phyloP scores from a whole-genome alignment of 805 yeast species.

The Peterozyma toletana region DNA sequence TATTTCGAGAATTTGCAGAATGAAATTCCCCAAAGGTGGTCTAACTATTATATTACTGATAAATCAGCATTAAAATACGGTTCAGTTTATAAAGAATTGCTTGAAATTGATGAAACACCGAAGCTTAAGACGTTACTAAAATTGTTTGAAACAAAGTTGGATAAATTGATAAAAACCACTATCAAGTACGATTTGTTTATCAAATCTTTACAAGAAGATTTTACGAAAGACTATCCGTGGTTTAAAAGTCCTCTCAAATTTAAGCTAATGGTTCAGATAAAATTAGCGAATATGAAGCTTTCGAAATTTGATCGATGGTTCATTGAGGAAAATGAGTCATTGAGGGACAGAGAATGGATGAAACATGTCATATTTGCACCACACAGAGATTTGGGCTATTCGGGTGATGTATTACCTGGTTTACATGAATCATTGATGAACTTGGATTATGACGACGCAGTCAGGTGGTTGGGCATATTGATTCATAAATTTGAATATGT shows the following conservation, averaged over 20 bases:
- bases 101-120: constrained; percentile 9
- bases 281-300: constrained; percentile 44
- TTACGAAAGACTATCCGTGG: constrained; percentile 72
- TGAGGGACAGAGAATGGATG: constrained; percentile 49
- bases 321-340: constrained; percentile 32
- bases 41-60: constrained; percentile 9
- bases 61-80: constrained; percentile 1
- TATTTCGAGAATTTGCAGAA: constrained; percentile 23
- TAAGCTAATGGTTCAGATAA: constrained; percentile 47
- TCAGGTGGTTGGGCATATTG: constrained; percentile 36
- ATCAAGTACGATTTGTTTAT: constrained; percentile 40
- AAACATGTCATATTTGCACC: constrained; percentile 61
- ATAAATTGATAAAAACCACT: constrained; percentile 21
- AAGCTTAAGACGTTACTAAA: constrained; percentile 6
- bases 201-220: constrained; percentile 37
- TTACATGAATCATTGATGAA: constrained; percentile 46
- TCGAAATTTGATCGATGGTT: constrained; percentile 51
- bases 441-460: constrained; percentile 34
- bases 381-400: constrained; percentile 40
- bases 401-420: constrained; percentile 52
- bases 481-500: constrained; percentile 22
- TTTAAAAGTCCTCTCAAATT: constrained; percentile 55
- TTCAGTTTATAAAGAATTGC: constrained; percentile 5
- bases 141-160: constrained; percentile 5
- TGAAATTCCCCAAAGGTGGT: constrained; percentile 24